Percentiles rank a stretch among this genome's conserved stretches.
phyloP scores from a whole-genome alignment of 495 filamentous ascomycete species.

The Tricharina praecox region DNA sequence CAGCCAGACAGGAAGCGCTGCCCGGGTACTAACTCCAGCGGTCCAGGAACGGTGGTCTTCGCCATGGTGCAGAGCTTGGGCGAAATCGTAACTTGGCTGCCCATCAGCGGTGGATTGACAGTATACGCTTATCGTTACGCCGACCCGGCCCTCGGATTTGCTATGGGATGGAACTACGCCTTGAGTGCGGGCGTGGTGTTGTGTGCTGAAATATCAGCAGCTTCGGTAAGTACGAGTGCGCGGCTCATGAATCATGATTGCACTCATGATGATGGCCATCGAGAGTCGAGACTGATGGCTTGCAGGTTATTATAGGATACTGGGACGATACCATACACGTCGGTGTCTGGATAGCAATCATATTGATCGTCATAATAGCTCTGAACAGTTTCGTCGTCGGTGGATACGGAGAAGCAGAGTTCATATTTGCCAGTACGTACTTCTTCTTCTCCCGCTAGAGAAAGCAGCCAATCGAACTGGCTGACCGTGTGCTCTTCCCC shows the following conservation, averaged over 20 bases:
- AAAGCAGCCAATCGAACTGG: too few relatives aligned
- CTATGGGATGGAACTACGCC: slow-evolving; percentile 32
- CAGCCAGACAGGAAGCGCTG: not conserved
- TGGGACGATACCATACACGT: slow-evolving; percentile 22
- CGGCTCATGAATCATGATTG: too few relatives aligned
- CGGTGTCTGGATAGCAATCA: slow-evolving; percentile 49
- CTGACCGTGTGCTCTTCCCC: not conserved
- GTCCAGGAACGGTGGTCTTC: slow-evolving; percentile 26
- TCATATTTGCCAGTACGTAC: slow-evolving; percentile 6
- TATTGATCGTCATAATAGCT: slow-evolving; percentile 25
- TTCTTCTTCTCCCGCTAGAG: not conserved
- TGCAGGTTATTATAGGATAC: slow-evolving; percentile 2
- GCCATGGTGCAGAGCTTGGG: slow-evolving; percentile 37
- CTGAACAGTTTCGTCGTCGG: slow-evolving; percentile 5
- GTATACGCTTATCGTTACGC: slow-evolving; percentile 58
- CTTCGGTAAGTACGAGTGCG: slow-evolving; percentile 1
- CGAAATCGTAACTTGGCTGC: slow-evolving; percentile 50
- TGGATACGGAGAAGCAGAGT: slow-evolving; percentile 4
- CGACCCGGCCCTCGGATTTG: slow-evolving; percentile 61
- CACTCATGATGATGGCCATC: too few relatives aligned
- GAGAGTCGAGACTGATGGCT: too few relatives aligned
- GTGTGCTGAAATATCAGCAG: slow-evolving; percentile 6
- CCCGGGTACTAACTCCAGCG: too few relatives aligned
- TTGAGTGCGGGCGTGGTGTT: slow-evolving; percentile 1
- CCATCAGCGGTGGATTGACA: slow-evolving; percentile 37